Percentiles rank a stretch among this genome's conserved stretches.
These are phyloP conservation scores for Phytophthora pini DNA, from an alignment of 352 stramenopile genomes.

Conservation along the genomic window DNA sequence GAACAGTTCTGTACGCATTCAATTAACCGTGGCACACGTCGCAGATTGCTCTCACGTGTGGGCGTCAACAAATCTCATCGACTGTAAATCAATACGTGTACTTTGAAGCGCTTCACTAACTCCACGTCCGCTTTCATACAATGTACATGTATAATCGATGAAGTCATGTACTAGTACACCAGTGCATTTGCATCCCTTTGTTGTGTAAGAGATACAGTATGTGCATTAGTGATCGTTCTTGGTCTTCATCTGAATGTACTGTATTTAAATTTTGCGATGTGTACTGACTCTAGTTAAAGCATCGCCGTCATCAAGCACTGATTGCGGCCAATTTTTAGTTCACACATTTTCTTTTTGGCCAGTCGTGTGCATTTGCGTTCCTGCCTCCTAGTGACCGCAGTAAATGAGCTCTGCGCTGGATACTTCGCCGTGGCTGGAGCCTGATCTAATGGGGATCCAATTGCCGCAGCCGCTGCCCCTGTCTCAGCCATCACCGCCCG, in stretches of 20 bases:
- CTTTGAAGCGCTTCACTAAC: too few relatives aligned
- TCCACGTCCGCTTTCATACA: too few relatives aligned
- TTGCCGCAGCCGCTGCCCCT: slow-evolving; percentile 12
- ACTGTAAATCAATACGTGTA: not conserved
- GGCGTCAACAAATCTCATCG: slow-evolving; percentile 3
- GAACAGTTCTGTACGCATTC: too few relatives aligned
- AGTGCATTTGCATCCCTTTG: too few relatives aligned
- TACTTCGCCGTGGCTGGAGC: not conserved
- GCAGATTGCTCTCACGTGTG: slow-evolving; percentile 11
- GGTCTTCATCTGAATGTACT: not conserved
- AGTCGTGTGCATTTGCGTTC: slow-evolving; percentile 22
- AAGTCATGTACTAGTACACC: too few relatives aligned
- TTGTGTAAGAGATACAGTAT: too few relatives aligned
- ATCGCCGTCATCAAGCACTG: slow-evolving; percentile 2
- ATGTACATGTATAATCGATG: too few relatives aligned
- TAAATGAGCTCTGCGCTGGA: not conserved
- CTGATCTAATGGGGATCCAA: slow-evolving; percentile 10
- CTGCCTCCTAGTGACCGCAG: slow-evolving; percentile 1
- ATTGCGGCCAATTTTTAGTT: slow-evolving; percentile 9
- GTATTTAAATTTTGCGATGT: not conserved
- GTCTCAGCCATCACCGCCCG: slow-evolving; percentile 15
- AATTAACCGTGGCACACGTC: slow-evolving; percentile 5
- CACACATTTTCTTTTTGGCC: slow-evolving; percentile 25
- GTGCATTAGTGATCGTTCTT: too few relatives aligned
- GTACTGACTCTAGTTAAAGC: too few relatives aligned